Evolutionary conservation across 2,329 filamentous ascomycete genomes (phyloP), one percentile per base, ranked within the genome.

Genomic region (Fusarium albosuccineum): DNA sequence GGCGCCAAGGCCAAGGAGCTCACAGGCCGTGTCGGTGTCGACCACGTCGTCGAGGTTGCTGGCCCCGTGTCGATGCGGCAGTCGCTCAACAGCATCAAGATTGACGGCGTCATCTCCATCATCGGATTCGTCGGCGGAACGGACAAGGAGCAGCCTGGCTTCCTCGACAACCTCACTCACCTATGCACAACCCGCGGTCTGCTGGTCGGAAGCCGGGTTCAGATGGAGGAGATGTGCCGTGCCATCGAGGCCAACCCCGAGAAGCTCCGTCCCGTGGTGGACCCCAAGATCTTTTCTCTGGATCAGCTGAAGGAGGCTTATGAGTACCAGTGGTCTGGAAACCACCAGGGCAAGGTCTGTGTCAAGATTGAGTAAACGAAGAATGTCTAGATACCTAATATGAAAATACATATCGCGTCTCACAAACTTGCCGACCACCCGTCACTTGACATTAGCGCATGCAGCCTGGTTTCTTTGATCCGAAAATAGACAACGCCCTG

Each of bases 221-320:
- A 84, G 76, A 81, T 86, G 75, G 83, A 86, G 73, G 84, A 85
- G 9, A 84, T 87, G 81, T 81, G 80, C 64, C 74, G 77, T 2
- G 83, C 82, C 14, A 79, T 87, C 57, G 84, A 86, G 66, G 82
- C 77, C 17, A 78, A 79, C 48, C 80, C 82, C 5, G 75, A 79
- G 26, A 81, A 81, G 30, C 73, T 80, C 45, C 70, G 72, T n/a
- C 84, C 85, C 3, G 78, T 86, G 3, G 71, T 87, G 33, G 84
- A 86, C 71, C 69, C 74, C 39, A 81, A 79, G 64, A 56, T 77
- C 26, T 86, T 86, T 60, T 74, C 64, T 10, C 68, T 86, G 34
- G 82, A 84, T 16, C 72, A 85, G 58, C 45, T 78, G 3, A 81
- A 79, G 72, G 80, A 84, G 72, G 81, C 80, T 6, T 82, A 78